phyloP scores from a whole-genome alignment of 1,284 basidiomycete genomes.

The Leccinum griseonigrum region DNA sequence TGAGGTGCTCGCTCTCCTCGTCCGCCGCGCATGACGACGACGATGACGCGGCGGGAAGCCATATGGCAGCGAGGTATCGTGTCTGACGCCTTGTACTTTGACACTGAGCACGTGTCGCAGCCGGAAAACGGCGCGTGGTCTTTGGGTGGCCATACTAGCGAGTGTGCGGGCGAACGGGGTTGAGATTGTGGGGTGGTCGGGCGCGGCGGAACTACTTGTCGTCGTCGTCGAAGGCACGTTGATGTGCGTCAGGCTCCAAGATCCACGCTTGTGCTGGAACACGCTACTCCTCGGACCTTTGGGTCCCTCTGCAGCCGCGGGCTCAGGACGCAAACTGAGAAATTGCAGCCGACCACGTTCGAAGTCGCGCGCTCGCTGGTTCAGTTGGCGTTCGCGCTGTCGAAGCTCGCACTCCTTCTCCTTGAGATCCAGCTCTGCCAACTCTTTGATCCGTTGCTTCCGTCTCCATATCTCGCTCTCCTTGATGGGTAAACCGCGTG shows the following conservation, averaged over 20 bases:
- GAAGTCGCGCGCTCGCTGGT: constrained; percentile 50
- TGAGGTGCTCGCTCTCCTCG: constrained; percentile 10
- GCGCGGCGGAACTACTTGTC: constrained; percentile 16
- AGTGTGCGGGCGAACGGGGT: constrained; percentile 14
- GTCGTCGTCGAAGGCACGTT: constrained; percentile 36
- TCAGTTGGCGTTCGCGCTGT: constrained; percentile 59
- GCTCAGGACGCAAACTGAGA: constrained; percentile 31
- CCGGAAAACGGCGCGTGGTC: constrained; percentile 59
- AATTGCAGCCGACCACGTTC: constrained; percentile 48
- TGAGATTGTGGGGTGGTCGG: constrained; percentile 1
- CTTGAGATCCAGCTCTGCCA: constrained; percentile 48
- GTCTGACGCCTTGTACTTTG: constrained; percentile 43
- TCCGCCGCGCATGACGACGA: background rate
- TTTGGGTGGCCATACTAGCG: constrained; percentile 25
- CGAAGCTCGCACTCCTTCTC: constrained; percentile 55
- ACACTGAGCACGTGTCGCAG: constrained; percentile 56
- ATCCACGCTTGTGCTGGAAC: constrained; percentile 34
- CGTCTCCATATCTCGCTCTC: constrained; percentile 36
- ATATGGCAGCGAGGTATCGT: constrained; percentile 49
- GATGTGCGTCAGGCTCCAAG: constrained; percentile 48
- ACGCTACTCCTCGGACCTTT: constrained; percentile 25
- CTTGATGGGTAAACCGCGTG: constrained; percentile 25
- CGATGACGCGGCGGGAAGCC: constrained; percentile 50
- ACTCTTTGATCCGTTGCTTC: constrained; percentile 48
- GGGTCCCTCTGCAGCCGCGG: constrained; percentile 21